phyloP scores from a whole-genome alignment of 768 basidiomycete genomes.

The Termitomyces sp. region DNA sequence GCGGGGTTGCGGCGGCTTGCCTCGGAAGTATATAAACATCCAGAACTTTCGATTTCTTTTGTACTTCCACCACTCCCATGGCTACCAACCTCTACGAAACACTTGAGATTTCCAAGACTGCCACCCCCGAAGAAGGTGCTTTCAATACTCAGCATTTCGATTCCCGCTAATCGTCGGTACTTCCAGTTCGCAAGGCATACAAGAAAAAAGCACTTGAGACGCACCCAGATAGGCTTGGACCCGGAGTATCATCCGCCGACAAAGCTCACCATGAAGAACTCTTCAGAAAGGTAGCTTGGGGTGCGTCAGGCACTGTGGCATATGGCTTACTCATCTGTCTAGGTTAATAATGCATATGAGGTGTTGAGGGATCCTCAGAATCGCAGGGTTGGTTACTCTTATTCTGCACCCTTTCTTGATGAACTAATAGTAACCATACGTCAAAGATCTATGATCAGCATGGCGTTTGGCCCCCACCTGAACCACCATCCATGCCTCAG shows the following conservation, averaged over 20 bases:
- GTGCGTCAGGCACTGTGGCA: background rate
- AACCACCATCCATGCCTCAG: slow-evolving; percentile 15
- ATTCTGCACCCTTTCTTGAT: background rate
- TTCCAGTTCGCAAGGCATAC: slow-evolving; percentile 75
- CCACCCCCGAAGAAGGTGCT: slow-evolving; percentile 62
- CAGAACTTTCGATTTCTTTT: slow-evolving; percentile 23
- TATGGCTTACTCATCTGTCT: background rate
- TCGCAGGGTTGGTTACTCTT: slow-evolving; percentile 38
- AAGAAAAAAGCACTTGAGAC: slow-evolving; percentile 66
- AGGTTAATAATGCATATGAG: slow-evolving; percentile 81
- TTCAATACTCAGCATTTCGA: slow-evolving; percentile 10
- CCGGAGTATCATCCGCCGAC: slow-evolving; percentile 50
- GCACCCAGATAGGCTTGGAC: slow-evolving; percentile 70
- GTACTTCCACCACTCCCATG: slow-evolving; percentile 31
- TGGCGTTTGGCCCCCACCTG: slow-evolving; percentile 72
- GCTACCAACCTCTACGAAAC: slow-evolving; percentile 61
- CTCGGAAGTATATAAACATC: slow-evolving; percentile 7
- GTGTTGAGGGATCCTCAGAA: slow-evolving; percentile 61
- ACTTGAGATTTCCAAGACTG: slow-evolving; percentile 50
- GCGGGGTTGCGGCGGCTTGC: no score
- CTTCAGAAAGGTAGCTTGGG: slow-evolving; percentile 31
- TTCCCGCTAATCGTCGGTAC: background rate
- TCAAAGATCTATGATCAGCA: slow-evolving; percentile 61
- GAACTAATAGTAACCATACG: background rate
- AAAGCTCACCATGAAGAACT: slow-evolving; percentile 59